Base-by-base conservation (phyloP, 2,329 filamentous ascomycete genomes). In the Cladophialophora psammophila region DNA sequence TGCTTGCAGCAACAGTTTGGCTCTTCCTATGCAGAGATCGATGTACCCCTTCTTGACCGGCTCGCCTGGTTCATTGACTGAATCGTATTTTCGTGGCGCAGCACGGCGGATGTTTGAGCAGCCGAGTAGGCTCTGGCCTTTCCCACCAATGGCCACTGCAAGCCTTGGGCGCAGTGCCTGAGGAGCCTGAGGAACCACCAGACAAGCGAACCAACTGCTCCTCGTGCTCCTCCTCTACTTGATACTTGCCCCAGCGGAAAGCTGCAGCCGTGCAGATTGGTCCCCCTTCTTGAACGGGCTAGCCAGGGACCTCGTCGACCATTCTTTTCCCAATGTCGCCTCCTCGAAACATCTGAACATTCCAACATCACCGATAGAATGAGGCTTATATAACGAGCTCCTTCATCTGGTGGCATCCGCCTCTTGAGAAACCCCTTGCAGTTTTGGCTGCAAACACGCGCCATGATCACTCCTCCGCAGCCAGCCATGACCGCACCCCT, bases 401-500 rank as follows among this genome's bases (percentile, higher is more conserved):
- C 7, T 38, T 36, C 12, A 38, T 42, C 54, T 53, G 48, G 13
- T 26, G 26, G 20, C 32, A 35, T 45, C 31, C 15, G 18, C n/a
- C 26, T 36, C 36, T 56, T 18, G 18, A 56, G 15, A 38, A 20
- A 26, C 26, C 48, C 15, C 32, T 31, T 34, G 38, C 52, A 26
- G 32, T 12, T 12, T n/a, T 40, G 10, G 13, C n/a, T 32, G 8
- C 36, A 36, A n/a, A 13, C 26, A 10, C 56, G 57, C 48, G 50
- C 54, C 32, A 67, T 67, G 60, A 67, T 63, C 38, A 52, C 60
- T 12, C 60, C 50, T 50, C 18, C 59, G 12, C 56, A 64, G 52
- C 38, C 54, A 31, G 50, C 63, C 62, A 65, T 67, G 64, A 60
- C 66, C 13, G 52, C 65, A n/a, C 65, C 38, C 26, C 60, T 68